These are phyloP conservation scores for Diplotaxis tenuifolia DNA, from an alignment of 345 rosid species.

Conservation along the genomic window DNA sequence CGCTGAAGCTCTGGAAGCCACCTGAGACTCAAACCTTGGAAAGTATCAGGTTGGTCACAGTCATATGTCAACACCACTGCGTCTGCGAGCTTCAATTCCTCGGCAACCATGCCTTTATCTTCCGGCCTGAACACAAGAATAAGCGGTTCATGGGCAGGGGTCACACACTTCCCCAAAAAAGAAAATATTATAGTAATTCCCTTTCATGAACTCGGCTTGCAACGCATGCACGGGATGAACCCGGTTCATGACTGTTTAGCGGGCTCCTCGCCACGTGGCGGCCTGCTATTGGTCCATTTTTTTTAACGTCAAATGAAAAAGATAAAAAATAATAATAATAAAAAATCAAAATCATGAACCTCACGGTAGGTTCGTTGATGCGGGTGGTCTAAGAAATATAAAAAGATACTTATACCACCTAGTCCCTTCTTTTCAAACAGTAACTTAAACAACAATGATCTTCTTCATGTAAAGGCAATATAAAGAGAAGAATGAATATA, in stretches of 20 bases:
- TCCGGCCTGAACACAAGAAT: slow-evolving; percentile 51
- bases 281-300: too few species aligned
- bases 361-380: too few species aligned
- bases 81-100: slow-evolving; percentile 83
- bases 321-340: too few species aligned
- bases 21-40: slow-evolving; percentile 62
- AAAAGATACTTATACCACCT: neutral
- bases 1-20: slow-evolving; percentile 43
- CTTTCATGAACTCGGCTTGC: too few species aligned
- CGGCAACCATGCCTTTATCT: slow-evolving; percentile 68
- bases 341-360: too few species aligned
- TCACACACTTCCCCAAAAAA: too few species aligned
- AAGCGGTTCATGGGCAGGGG: too few species aligned
- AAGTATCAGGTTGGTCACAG: slow-evolving; percentile 70
- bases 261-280: too few species aligned
- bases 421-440: neutral
- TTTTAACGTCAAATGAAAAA: too few species aligned
- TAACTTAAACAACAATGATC: neutral
- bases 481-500: slow-evolving; percentile 12
- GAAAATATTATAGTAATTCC: too few species aligned
- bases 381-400: neutral
- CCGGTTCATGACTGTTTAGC: too few species aligned
- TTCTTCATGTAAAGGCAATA: neutral
- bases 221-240: too few species aligned
- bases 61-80: slow-evolving; percentile 96